Conservation (phyloP, 179 eudicot genomes). For the Spinacia oleracea region DNA sequence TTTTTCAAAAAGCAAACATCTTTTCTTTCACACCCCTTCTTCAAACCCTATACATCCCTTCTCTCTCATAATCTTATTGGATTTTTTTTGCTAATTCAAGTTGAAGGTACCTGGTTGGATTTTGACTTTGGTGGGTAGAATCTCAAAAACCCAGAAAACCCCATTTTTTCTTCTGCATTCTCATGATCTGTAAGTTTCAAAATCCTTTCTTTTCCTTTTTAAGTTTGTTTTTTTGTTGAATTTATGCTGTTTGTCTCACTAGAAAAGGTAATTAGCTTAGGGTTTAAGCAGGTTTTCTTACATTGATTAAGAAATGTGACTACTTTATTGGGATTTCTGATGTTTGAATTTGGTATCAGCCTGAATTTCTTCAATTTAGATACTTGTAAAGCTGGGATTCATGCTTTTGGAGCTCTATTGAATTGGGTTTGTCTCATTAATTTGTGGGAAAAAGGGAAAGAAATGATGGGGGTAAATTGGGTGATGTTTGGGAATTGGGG, state of each 20-base stretch:
- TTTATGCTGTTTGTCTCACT: background rate
- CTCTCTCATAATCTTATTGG: constrained; percentile 5
- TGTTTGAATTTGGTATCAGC: constrained; percentile 16
- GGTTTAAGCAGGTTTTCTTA: constrained; percentile 21
- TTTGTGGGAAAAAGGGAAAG: background rate
- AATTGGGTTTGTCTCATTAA: constrained; percentile 7
- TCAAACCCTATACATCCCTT: too few species aligned
- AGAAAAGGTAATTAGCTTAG: constrained; percentile 13
- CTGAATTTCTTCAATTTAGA: constrained; percentile 6
- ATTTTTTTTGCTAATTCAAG: background rate
- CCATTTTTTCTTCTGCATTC: constrained; percentile 20
- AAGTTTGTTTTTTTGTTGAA: constrained; percentile 10
- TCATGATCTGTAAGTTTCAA: constrained; percentile 37
- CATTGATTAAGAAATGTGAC: background rate
- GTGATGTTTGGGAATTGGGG: constrained; percentile 26
- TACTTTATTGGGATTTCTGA: background rate
- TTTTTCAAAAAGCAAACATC: constrained; percentile 30
- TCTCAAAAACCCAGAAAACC: constrained; percentile 28
- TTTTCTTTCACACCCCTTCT: constrained; percentile 12
- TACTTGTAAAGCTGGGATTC: too few species aligned
- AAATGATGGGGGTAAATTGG: background rate
- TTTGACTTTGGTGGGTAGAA: constrained; percentile 5
- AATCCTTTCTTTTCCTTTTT: background rate
- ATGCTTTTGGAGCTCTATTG: constrained; percentile 17
- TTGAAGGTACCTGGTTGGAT: background rate